Evolutionary conservation across 257 asterid species (phyloP), one percentile per base, ranked within the genome.

Genomic region (Ocimum tenuiflorum): DNA sequence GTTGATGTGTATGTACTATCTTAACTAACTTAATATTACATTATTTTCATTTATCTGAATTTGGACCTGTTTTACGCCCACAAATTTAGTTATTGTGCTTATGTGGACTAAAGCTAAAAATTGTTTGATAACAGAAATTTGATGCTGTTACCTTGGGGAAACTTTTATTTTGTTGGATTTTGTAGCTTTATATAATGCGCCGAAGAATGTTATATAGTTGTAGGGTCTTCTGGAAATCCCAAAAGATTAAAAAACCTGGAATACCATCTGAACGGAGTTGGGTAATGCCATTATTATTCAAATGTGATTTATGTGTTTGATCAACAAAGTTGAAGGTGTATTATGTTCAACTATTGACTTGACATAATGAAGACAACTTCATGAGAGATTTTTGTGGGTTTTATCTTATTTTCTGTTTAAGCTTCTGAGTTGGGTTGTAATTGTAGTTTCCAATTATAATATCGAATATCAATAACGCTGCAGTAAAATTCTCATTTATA

Each of bases 381-480:
- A 27, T 4, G 2, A 1, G 31, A 27, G 31, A 27, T 2, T 27
- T 27, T 27, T 27, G 31, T 27, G 31, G 2, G 3, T 27, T 27
- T 27, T 27, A 13, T 47, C 22, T 38, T 46, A 12, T 24, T 61
- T 20, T 22, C n/a, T 22, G 54, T 49, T 53, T 12, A 23, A 18
- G n/a, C 18, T 41, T 29, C 20, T 9, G 63, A 18, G 35, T 36
- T 41, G 8, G 47, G 60, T 45, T 47, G 60, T 41, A 46, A 60
- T 39, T 36, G 53, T 35, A 51, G 19, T 27, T 73, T 67, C 51
- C 7, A 18, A 69, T 65, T 61, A 31, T 31, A 8, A 46, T 63
- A 68, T 41, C 43, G 23, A 39, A 56, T 24, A 43, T 56, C 31
- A 38, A 23, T 19, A 18, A 56, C 35, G 24, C 50, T 74, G 70